Base-by-base conservation (phyloP, 2,329 filamentous ascomycete species). In the Penicillium sp. region DNA sequence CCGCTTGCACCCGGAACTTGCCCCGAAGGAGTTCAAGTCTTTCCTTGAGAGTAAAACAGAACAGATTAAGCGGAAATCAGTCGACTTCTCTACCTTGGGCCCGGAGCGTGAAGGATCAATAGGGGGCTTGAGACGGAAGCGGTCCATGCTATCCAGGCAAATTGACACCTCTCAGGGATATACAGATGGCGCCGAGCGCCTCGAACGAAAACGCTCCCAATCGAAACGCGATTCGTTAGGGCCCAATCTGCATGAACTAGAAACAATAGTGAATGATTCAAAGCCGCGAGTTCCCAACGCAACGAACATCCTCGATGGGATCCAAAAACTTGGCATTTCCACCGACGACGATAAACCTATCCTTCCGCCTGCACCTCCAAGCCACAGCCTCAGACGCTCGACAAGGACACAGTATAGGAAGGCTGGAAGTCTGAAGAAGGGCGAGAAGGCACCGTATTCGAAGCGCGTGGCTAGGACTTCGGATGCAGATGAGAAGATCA, bases 1-100 rank as follows among this genome's bases (percentile, higher is more conserved):
- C 22, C 82, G 89, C 51, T 79, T 98, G 26, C 93, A 98, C 61
- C 93, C 93, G 0, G 93, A 98, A 69, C 76, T 98, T 42, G 93
- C 93, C 3, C 93, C 93, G 1, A 89, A 87, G 64, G 93, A 96
- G 60, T 98, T 97, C 76, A 96, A 95, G 69, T 91, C 85, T 1
- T 98, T 97, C 59, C 79, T 98, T 2, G 91, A 98, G 63, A 94
- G 90, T 54, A 84, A 90, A 63, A 87, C 96, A 12, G 87, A 95
- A 59, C 85, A 87, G 31, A 95, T 97, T 59, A 84, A 88, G 66
- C 79, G 90, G 57, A 81, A 87, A 60, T 95, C 90, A 1, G 84
- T 85, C 22, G 88, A 84, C 58, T 84, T 77, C 55, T 76, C 76
- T 32, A 71, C 89, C 60, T 57, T 45, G 51, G 56, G 76, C 58